Evolutionary conservation across 148 eudicot species (phyloP).

Genomic region (Limonium bicolor): DNA sequence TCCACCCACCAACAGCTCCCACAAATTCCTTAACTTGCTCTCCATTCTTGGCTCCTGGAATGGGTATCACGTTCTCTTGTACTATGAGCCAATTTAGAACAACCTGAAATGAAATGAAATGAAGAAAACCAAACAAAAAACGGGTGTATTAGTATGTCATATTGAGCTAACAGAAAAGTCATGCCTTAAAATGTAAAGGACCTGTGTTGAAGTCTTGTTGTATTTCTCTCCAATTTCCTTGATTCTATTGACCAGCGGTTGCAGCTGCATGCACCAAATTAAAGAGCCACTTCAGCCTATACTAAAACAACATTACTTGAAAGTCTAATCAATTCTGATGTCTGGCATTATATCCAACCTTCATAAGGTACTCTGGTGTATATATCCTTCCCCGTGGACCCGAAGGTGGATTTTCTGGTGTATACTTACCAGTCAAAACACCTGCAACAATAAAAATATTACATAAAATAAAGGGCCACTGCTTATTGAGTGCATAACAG

Average conservation of each 20-base stretch:
- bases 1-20: conserved; percentile 86
- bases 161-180: too few species aligned
- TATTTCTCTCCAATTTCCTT: conserved; percentile 72
- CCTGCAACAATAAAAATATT: conserved; percentile 26
- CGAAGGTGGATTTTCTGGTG: conserved; percentile 75
- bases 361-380: conserved; percentile 53
- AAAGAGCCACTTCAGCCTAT: too few species aligned
- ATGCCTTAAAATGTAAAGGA: conserved; percentile 5
- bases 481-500: background rate
- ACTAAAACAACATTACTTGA: too few species aligned
- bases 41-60: conserved; percentile 88
- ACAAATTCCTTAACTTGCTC: conserved; percentile 79
- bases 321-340: too few species aligned
- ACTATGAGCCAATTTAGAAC: conserved; percentile 84
- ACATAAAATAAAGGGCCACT: background rate
- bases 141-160: too few species aligned
- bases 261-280: conserved; percentile 72
- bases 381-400: conserved; percentile 91
- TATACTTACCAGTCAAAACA: conserved; percentile 79
- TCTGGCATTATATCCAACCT: conserved; percentile 23
- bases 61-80: conserved; percentile 83
- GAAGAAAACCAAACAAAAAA: too few species aligned
- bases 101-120: conserved; percentile 32
- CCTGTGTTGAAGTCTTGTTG: conserved; percentile 75
- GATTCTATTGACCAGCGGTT: conserved; percentile 67